Evolutionary conservation across 306 rosid genomes (phyloP).

Genomic region (Lathyrus oleraceus): DNA sequence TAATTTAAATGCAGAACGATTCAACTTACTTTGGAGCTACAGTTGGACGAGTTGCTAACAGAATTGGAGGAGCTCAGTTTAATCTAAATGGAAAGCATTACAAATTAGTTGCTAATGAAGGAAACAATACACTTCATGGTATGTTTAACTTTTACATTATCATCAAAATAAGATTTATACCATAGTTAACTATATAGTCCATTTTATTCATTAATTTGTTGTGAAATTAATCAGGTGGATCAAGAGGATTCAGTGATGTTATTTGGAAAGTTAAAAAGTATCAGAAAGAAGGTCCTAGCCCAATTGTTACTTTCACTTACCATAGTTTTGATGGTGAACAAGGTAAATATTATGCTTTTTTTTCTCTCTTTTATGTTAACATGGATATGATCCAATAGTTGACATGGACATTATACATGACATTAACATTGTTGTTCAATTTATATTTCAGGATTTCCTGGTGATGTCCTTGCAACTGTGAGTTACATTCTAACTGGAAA

Average conservation of each 20-base stretch:
- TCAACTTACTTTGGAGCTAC: constrained; percentile 65
- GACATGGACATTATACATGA: too few species aligned
- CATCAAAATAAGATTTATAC: neutral
- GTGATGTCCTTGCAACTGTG: constrained; percentile 64
- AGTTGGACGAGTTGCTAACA: constrained; percentile 85
- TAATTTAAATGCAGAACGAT: constrained; percentile 54
- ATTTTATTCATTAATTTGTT: neutral
- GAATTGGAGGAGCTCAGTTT: constrained; percentile 84
- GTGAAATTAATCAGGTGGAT: constrained; percentile 51
- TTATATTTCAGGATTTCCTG: constrained; percentile 89
- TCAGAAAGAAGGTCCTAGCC: constrained; percentile 47
- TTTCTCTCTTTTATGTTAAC: too few species aligned
- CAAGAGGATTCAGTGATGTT: constrained; percentile 77
- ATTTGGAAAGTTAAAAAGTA: constrained; percentile 67
- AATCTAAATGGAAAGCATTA: constrained; percentile 59
- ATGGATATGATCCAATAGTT: too few species aligned
- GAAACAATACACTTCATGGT: constrained; percentile 85
- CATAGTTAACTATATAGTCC: neutral
- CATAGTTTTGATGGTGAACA: constrained; percentile 79
- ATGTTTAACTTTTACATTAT: neutral
- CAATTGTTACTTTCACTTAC: constrained; percentile 64
- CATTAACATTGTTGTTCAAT: too few species aligned
- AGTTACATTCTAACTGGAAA: constrained; percentile 55
- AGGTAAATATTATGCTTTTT: constrained; percentile 46
- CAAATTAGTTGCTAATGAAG: constrained; percentile 70